Evolutionary conservation across 805 yeast species (phyloP).

Genomic region (Lachancea lanzarotensis): DNA sequence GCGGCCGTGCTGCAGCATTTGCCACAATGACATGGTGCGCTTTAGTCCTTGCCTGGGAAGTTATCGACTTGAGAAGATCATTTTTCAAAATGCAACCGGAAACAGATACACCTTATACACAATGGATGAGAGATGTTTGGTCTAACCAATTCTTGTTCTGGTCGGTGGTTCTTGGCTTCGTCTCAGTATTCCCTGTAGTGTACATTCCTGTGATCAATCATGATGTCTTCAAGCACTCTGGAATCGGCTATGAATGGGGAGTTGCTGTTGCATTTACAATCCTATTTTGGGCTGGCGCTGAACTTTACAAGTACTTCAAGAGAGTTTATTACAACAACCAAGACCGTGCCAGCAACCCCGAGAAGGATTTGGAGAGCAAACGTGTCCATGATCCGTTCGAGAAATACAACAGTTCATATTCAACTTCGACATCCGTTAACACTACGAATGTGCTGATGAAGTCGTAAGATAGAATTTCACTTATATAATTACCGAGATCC

Average conservation of each 20-base stretch:
- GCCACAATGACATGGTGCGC: constrained; percentile 86
- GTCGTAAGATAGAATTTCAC: neutral
- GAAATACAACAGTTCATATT: constrained; percentile 49
- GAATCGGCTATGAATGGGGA: constrained; percentile 79
- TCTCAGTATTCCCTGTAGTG: constrained; percentile 71
- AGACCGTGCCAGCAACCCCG: constrained; percentile 47
- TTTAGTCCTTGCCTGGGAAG: constrained; percentile 77
- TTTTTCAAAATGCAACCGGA: constrained; percentile 66
- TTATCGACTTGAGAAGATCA: constrained; percentile 63
- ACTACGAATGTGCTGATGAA: constrained; percentile 4
- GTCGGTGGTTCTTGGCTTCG: constrained; percentile 67
- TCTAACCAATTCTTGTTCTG: constrained; percentile 70
- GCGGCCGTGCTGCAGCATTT: constrained; percentile 72
- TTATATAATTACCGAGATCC: neutral
- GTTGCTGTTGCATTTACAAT: constrained; percentile 54
- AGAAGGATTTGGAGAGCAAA: constrained; percentile 51
- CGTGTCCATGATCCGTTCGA: constrained; percentile 48
- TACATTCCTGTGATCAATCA: constrained; percentile 84
- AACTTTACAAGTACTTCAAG: constrained; percentile 61
- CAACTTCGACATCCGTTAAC: constrained; percentile 43
- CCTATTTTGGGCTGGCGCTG: constrained; percentile 54
- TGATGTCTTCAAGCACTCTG: constrained; percentile 64
- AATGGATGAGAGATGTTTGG: constrained; percentile 62
- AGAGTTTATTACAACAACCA: constrained; percentile 44
- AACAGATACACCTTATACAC: constrained; percentile 51